Evolutionary conservation across 192 early-diverging fungal species (phyloP), one percentile per base, ranked within the genome.

Genomic region (Backusella circina): DNA sequence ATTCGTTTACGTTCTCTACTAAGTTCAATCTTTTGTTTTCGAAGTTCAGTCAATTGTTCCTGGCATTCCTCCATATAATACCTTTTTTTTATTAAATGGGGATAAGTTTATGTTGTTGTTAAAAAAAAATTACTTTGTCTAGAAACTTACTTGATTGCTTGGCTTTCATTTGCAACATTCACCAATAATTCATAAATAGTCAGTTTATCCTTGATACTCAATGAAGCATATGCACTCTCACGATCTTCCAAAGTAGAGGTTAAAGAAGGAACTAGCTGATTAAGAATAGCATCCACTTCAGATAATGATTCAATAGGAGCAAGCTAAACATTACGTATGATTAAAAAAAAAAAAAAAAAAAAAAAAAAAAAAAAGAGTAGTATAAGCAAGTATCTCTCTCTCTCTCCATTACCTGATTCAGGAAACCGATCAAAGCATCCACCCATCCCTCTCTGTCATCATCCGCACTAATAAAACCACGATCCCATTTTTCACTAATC

Each of bases 21-120:
- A 31, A 93, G 61, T 41, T 96, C 94, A 15, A 93, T 79, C 57
- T 90, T 88, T 79, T 95, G 90, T 74, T 93, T 92, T 57, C 90
- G 87, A 61, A 95, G 82, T 57, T 92, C 94, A 0, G 86, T 87
- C 26, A 88, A 81, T 9, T 91, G 77, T 54, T 96, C 93, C 3
- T 91, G 81, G 39, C 90, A 91, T 64, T 90, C 84, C 39, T 95
- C 95, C 71, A 95, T 87, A 79, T 90, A 94, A 33, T 84, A 78
- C 23, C 94, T 88, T 33, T n/a, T 37, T 13, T 26, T 41, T 21
- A 15, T 44, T 6, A 65, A 37, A 73, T n/a, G n/a, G n/a, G n/a
- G n/a, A n/a, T n/a, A n/a, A n/a, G n/a, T n/a, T n/a, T n/a, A n/a
- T n/a, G n/a, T 37, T 13, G 23, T 41, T 21, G 28, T 44, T 6